Base-by-base conservation (phyloP, 768 basidiomycete species). In the Pluteus cervinus region DNA sequence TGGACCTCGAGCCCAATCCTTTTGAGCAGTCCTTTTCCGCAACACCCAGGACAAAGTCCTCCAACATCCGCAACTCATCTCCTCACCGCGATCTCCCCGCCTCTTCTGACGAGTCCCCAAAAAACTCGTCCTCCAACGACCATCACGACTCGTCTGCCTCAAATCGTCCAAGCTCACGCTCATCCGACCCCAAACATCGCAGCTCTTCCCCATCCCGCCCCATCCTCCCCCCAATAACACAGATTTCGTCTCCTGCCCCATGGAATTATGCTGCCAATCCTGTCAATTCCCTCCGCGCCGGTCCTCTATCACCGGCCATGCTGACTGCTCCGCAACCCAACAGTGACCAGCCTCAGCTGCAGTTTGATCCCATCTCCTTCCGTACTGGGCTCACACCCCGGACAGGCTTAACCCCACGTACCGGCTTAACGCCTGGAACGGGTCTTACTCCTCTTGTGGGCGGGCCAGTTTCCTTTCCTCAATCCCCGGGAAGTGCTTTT, bases 221-320 rank as follows among this genome's bases (percentile, higher is more conserved):
- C 7, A 73, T 83, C 40, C 78, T 93, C 2, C 90, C 90, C 3
- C 86, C 89, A 0, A 69, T 92, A 39, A 80, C 85, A 10, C 68
- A 84, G 38, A 81, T 91, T 41, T 76, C 83, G 1, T 85, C 86
- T 7, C 79, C 81, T 7, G 68, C 78, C 8, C 61, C 66, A 57
- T 74, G 35, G 28, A 26, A 33, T 71, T 87, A 52, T 71, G 72
- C 46, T 51, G 59, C 73, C 10, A 53, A 52, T 30, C 55, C 79
- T 29, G 63, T 82, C 33, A 85, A 85, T 58, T 92, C 89, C 2
- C 77, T 98, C 23, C 81, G 94, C 31, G 76, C 92, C 1, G 94
- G 93, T 4, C 94, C 94, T 1, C 81, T 98, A 38, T 91, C 88
- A 4, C 94, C 94, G 21, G 92, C 94, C 38, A 94, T 97, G 89